A percentile compares a stretch with the other conserved stretches of the same genome.
Conservation (phyloP, 768 basidiomycete genomes). For the Stropharia rugosoannulata region DNA sequence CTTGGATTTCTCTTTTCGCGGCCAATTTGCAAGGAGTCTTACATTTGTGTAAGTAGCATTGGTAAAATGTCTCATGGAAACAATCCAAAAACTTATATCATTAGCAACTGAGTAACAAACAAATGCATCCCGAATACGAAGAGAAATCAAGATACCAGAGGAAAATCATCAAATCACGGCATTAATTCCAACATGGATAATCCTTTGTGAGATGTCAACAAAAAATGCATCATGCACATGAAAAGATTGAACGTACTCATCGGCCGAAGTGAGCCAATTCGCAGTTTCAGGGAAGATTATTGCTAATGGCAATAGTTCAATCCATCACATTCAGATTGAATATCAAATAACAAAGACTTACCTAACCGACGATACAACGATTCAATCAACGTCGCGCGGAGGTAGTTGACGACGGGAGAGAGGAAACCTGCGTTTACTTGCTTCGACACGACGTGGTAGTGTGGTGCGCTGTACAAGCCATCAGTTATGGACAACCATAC, state of each 20-base stretch:
- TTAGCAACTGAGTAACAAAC: neutral
- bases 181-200: slow-evolving; percentile 58
- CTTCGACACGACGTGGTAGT: slow-evolving; percentile 54
- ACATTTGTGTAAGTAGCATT: too few species aligned
- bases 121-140: neutral
- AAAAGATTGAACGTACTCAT: slow-evolving; percentile 41
- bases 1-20: too few species aligned
- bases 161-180: slow-evolving; percentile 38
- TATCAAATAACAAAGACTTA: slow-evolving; percentile 21
- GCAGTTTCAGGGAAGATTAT: slow-evolving; percentile 65
- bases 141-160: neutral
- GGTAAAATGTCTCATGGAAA: too few species aligned
- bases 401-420: slow-evolving; percentile 35
- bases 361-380: slow-evolving; percentile 60
- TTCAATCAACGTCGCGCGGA: slow-evolving; percentile 55
- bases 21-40: too few species aligned
- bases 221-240: neutral
- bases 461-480: slow-evolving; percentile 43
- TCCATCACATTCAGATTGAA: neutral
- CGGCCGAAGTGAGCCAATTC: slow-evolving; percentile 55
- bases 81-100: neutral
- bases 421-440: slow-evolving; percentile 30
- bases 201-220: slow-evolving; percentile 27
- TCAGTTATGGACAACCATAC: neutral
- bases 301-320: slow-evolving; percentile 26